A percentile compares a stretch with the other conserved stretches of the same genome.
These are phyloP conservation scores for Aureoboletus auriporus DNA, from an alignment of 768 basidiomycete genomes.

Conservation along the genomic window DNA sequence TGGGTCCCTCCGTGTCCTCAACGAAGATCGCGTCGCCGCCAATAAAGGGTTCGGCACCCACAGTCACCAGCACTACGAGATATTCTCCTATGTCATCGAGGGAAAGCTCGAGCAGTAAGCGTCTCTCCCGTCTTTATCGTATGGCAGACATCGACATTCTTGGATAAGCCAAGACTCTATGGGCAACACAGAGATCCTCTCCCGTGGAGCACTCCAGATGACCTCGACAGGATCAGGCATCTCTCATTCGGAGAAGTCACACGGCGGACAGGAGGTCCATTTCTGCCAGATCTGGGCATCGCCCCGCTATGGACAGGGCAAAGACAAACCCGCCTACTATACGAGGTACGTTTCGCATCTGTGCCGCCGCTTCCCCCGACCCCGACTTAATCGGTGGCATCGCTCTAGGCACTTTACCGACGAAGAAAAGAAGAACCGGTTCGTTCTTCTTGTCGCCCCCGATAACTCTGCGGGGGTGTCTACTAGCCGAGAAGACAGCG, in stretches of 20 bases:
- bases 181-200: constrained; percentile 86
- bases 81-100: constrained; percentile 81
- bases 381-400: background rate
- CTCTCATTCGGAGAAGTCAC: constrained; percentile 66
- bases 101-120: constrained; percentile 81
- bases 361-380: too few relatives aligned
- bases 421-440: constrained; percentile 70
- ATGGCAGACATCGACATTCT: background rate
- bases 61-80: constrained; percentile 82
- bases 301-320: constrained; percentile 34
- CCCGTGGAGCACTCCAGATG: constrained; percentile 86
- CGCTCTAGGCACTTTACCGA: constrained; percentile 65
- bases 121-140: background rate
- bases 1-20: constrained; percentile 82
- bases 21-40: constrained; percentile 84
- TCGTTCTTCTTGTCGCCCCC: constrained; percentile 76
- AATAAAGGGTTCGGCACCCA: constrained; percentile 83
- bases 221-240: constrained; percentile 93
- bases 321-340: constrained; percentile 67
- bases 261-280: constrained; percentile 47
- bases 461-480: constrained; percentile 53
- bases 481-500: constrained; percentile 58
- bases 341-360: constrained; percentile 47
- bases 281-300: constrained; percentile 72
- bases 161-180: constrained; percentile 78